Percentiles rank a stretch among this genome's conserved stretches.
These are phyloP conservation scores for Kluyveromyces nonfermentans DNA, from an alignment of 805 yeast species.

Conservation along the genomic window DNA sequence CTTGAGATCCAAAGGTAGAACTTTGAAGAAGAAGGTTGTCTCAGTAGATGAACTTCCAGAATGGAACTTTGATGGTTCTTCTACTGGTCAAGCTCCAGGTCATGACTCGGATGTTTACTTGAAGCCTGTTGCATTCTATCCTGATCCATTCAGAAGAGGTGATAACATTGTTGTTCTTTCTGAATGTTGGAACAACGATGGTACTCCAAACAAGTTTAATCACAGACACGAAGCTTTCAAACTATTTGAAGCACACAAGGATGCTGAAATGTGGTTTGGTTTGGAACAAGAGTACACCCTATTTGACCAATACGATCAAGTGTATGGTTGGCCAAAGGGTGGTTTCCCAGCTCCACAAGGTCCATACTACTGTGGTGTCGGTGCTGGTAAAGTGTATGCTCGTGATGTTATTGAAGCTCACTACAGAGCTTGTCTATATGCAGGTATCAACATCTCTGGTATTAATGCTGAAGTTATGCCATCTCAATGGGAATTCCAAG, in stretches of 20 bases:
- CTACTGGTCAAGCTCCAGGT: slow-evolving; percentile 98
- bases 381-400: slow-evolving; percentile 95
- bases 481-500: slow-evolving; percentile 99
- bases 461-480: slow-evolving; percentile 99
- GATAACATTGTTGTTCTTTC: slow-evolving; percentile 91
- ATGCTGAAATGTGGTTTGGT: slow-evolving; percentile 91
- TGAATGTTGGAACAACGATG: slow-evolving; percentile 97
- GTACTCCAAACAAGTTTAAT: slow-evolving; percentile 97
- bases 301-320: slow-evolving; percentile 81
- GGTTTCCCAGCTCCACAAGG: slow-evolving; percentile 99
- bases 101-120: slow-evolving; percentile 90
- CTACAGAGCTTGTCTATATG: slow-evolving; percentile 93
- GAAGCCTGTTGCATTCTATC: slow-evolving; percentile 91
- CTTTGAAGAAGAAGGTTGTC: slow-evolving; percentile 58
- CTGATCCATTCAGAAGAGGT: slow-evolving; percentile 97
- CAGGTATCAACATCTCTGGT: slow-evolving; percentile 89
- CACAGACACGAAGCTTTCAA: slow-evolving; percentile 96
- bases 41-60: slow-evolving; percentile 86
- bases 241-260: slow-evolving; percentile 85
- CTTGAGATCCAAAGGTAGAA: slow-evolving; percentile 90
- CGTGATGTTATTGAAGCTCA: slow-evolving; percentile 98
- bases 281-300: slow-evolving; percentile 97
- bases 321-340: slow-evolving; percentile 98
- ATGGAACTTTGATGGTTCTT: slow-evolving; percentile 99
- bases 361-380: slow-evolving; percentile 99